Base-by-base conservation (phyloP, 306 rosid species). In the Sechiopsis laciniata region DNA sequence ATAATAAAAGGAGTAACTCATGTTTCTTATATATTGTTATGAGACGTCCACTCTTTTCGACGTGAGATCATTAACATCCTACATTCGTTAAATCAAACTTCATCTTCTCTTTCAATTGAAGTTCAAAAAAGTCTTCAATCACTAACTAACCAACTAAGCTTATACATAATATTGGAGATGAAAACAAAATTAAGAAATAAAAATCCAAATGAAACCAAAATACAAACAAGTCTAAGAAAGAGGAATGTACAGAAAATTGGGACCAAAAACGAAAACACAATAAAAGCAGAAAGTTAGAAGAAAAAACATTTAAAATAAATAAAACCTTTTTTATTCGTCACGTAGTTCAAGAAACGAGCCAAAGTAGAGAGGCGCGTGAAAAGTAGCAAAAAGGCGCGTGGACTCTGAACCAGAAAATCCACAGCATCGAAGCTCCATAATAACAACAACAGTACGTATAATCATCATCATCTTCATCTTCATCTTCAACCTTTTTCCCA, bases 371-470 rank as follows among this genome's bases (percentile, higher is more conserved):
- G 26, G 71, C 71, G 71, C 71, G 71, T 64, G 71, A 64, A 10
- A 64, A n/a, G 5, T 0, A 40, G 2, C 10, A 7, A 48, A 48
- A 20, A 48, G 73, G 73, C 73, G 73, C 73, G 73, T 68, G 73
- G 16, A 42, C 20, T 68, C 56, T 13, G 73, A 13, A 19, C 1
- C 35, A 45, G 9, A 45, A 19, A 45, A 19, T 66, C 19, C 53
- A 45, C 35, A 65, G 54, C 40, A 21, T 48, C 56, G 56, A 7
- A 52, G 64, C 64, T 29, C 75, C 78, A 75, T 50, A 15, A 62
- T 51, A 48, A 11, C 59, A 61, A 11, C 71, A 61, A 48, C 71
- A 72, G 62, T 55, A 72, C 75, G 32, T 17, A 16, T 35, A 62
- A 16, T 71, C 77, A 53, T 26, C 77, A 3, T 62, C 64, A 61